Evolutionary conservation across 805 yeast genomes (phyloP).

Genomic region (Ogataea siamensis): DNA sequence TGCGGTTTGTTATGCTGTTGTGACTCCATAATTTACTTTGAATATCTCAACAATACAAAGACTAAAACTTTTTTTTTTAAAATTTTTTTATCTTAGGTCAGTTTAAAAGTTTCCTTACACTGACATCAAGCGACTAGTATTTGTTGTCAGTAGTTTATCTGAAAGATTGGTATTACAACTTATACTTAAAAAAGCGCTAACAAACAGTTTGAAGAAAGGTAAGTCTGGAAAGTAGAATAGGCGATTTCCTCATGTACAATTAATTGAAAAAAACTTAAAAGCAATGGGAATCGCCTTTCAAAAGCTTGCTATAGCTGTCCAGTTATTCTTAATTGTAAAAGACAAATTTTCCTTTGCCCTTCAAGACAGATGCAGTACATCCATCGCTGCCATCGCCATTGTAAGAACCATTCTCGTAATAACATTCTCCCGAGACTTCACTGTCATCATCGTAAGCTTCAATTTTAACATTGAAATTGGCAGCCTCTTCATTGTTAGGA

Average conservation of each 20-base stretch:
- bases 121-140: no score
- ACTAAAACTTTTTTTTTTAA: not conserved
- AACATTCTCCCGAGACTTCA: slow-evolving; percentile 69
- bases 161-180: no score
- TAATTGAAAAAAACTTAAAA: no score
- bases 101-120: no score
- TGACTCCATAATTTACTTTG: slow-evolving; percentile 20
- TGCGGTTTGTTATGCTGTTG: slow-evolving; percentile 68
- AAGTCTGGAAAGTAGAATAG: no score
- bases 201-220: no score
- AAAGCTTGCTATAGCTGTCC: no score
- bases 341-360: slow-evolving; percentile 82
- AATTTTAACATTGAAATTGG: slow-evolving; percentile 76
- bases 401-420: slow-evolving; percentile 75
- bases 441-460: slow-evolving; percentile 66
- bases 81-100: slow-evolving; percentile 1
- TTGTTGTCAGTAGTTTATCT: no score
- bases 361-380: slow-evolving; percentile 88
- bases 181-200: no score
- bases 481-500: slow-evolving; percentile 59
- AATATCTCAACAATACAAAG: not conserved
- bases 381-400: slow-evolving; percentile 74
- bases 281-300: no score
- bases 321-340: slow-evolving; percentile 54
- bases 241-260: no score